A percentile compares a stretch with the other conserved stretches of the same genome.
phyloP scores from a whole-genome alignment of 2,329 filamentous ascomycete species.

The Waltergamsia citrina region DNA sequence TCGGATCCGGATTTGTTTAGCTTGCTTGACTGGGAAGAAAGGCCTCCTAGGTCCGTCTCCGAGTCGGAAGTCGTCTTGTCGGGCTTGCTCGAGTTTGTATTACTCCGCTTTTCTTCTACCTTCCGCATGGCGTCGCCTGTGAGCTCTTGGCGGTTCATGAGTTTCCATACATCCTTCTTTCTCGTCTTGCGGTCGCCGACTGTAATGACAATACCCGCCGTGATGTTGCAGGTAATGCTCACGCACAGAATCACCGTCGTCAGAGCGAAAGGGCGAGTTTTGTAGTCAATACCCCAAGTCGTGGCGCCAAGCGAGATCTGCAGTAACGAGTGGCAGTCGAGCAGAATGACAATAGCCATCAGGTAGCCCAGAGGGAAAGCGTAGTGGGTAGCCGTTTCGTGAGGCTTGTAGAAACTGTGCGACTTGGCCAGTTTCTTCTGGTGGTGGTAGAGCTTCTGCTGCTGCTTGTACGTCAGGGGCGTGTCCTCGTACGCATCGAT shows the following conservation, averaged over 20 bases:
- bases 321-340: conserved; percentile 71
- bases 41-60: too few species aligned
- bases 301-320: conserved; percentile 71
- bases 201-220: conserved; percentile 66
- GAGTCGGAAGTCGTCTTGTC: neutral
- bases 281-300: conserved; percentile 72
- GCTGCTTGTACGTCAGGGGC: conserved; percentile 57
- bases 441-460: conserved; percentile 63
- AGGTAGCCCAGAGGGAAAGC: conserved; percentile 69
- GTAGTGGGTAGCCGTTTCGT: conserved; percentile 74
- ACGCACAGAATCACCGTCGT: conserved; percentile 76
- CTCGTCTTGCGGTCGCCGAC: conserved; percentile 67
- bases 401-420: conserved; percentile 83
- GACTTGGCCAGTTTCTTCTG: conserved; percentile 72
- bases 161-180: conserved; percentile 78
- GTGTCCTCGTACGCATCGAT: conserved; percentile 39
- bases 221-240: conserved; percentile 69
- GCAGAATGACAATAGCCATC: conserved; percentile 66
- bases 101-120: conserved; percentile 33
- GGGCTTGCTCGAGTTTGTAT: conserved; percentile 6
- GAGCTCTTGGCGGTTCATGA: conserved; percentile 66
- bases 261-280: conserved; percentile 57
- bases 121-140: conserved; percentile 49
- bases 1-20: too few species aligned
- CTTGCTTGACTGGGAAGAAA: too few species aligned